Conservation (phyloP, 139 green algal species). For the Micractinium sp. region DNA sequence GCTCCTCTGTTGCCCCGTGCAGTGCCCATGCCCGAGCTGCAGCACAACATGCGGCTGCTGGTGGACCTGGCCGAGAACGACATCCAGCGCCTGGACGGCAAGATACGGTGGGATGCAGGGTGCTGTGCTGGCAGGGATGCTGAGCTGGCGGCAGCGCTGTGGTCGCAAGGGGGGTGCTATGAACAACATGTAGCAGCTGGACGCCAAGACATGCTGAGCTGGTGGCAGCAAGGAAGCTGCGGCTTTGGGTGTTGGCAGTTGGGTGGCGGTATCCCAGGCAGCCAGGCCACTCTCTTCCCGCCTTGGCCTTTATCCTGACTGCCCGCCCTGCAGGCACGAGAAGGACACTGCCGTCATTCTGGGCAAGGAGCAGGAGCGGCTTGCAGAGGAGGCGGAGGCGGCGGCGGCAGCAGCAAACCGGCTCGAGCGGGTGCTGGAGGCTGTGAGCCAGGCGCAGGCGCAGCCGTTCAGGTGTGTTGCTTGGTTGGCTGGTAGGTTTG, state of each 20-base stretch:
- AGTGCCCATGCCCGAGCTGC: conserved; percentile 94
- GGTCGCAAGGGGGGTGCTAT: too few species aligned
- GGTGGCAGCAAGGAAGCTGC: too few species aligned
- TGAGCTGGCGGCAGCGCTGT: too few species aligned
- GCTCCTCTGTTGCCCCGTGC: not conserved
- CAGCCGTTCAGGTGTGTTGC: not conserved
- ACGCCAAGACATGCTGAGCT: too few species aligned
- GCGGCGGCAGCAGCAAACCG: conserved; percentile 29
- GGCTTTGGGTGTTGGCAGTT: too few species aligned
- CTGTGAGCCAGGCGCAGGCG: not conserved
- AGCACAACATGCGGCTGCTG: conserved; percentile 97
- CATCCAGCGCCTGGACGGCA: conserved; percentile 64
- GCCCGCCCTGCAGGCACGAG: conserved; percentile 58
- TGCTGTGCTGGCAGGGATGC: too few species aligned
- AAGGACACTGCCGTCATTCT: conserved; percentile 84
- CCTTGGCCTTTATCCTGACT: not conserved
- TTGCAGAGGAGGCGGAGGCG: conserved; percentile 57
- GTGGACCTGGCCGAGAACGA: conserved; percentile 90
- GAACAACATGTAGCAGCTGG: too few species aligned
- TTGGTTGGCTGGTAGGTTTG: too few species aligned
- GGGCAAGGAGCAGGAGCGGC: conserved; percentile 64
- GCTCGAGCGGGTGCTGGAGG: conserved; percentile 16
- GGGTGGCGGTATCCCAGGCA: too few species aligned
- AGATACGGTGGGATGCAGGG: not conserved
- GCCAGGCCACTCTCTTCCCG: not conserved